phyloP scores from a whole-genome alignment of 768 basidiomycete species.

The Xerocomus spinulosus region DNA sequence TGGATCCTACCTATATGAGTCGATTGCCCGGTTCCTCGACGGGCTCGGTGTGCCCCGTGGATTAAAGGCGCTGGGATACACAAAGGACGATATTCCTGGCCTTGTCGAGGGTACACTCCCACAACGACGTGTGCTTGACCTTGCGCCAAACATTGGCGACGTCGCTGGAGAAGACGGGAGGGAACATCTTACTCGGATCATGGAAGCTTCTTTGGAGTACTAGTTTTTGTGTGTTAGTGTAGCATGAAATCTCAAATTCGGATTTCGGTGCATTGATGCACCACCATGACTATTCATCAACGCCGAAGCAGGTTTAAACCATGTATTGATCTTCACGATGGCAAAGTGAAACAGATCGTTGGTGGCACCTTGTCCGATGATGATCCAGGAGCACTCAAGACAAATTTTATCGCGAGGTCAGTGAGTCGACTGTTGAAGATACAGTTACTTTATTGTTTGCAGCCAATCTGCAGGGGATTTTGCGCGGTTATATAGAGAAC shows the following conservation, averaged over 20 bases:
- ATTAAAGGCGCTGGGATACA: conserved; percentile 76
- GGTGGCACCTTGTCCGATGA: conserved; percentile 85
- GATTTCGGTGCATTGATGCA: not conserved
- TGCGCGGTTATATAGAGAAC: conserved; percentile 67
- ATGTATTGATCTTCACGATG: conserved; percentile 95
- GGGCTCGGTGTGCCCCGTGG: conserved; percentile 82
- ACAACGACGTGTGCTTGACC: conserved; percentile 85
- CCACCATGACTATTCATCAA: conserved; percentile 18
- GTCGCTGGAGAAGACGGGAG: conserved; percentile 77
- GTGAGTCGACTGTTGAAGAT: not conserved
- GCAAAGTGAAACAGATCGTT: conserved; percentile 96
- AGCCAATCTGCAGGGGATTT: conserved; percentile 79
- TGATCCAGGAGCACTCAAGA: conserved; percentile 57
- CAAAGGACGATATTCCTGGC: conserved; percentile 55
- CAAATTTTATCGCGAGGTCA: conserved; percentile 89
- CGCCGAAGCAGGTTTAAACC: conserved; percentile 66
- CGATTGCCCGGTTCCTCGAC: conserved; percentile 86
- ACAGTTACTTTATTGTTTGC: conserved; percentile 10
- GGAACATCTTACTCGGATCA: conserved; percentile 75
- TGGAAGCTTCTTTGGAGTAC: conserved; percentile 77
- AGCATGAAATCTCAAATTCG: not conserved
- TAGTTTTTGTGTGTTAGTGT: conserved; percentile 28
- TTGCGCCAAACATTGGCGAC: conserved; percentile 87
- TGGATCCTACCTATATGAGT: conserved; percentile 75
- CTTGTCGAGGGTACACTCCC: conserved; percentile 92